Base-by-base conservation (phyloP, 2,329 filamentous ascomycete genomes). In the Xylaria sp. region DNA sequence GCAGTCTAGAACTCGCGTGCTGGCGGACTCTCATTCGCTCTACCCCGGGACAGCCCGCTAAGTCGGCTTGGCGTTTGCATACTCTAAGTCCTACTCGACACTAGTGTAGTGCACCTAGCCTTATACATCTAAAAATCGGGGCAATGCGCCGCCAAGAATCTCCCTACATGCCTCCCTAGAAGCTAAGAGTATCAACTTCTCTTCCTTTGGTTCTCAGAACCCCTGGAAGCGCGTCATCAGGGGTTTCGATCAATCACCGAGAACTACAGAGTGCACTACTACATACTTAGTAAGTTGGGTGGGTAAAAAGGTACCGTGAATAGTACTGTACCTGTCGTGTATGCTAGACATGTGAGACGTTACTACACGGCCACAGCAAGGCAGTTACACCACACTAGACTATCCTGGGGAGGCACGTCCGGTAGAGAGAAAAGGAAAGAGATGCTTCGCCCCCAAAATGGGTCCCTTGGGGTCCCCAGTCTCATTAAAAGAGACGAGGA, bases 21-120 rank as follows among this genome's bases (percentile, higher is more conserved):
- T 63, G 68, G 55, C 60, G 50, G 27, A n/a, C 13, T 68, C 23
- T 42, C 23, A 68, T 70, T 68, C 68, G 65, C 65, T 57, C 61
- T 60, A 54, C 37, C 27, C 68, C 60, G 61, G 58, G 6, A 50
- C 40, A 40, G 55, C 68, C 65, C 65, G 68, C 65, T 3, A 32
- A 37, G 10, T 25, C 13, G 4, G 13, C 68, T 68, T 70, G 68
- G 65, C 65, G 65, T 70, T 70, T 68, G 51, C 62, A 59, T 40
- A 37, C 27, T 27, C 54, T 35, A 40, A n/a, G n/a, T n/a, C n/a
- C n/a, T n/a, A n/a, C n/a, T n/a, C n/a, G n/a, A n/a, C n/a, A n/a
- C n/a, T n/a, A n/a, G n/a, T n/a, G n/a, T n/a, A n/a, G n/a, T n/a
- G n/a, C n/a, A n/a, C n/a, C n/a, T n/a, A n/a, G n/a, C n/a, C n/a